These are phyloP conservation scores for Ophidiomyces ophidiicola DNA, from an alignment of 2,329 filamentous ascomycete genomes.

Conservation along the genomic window DNA sequence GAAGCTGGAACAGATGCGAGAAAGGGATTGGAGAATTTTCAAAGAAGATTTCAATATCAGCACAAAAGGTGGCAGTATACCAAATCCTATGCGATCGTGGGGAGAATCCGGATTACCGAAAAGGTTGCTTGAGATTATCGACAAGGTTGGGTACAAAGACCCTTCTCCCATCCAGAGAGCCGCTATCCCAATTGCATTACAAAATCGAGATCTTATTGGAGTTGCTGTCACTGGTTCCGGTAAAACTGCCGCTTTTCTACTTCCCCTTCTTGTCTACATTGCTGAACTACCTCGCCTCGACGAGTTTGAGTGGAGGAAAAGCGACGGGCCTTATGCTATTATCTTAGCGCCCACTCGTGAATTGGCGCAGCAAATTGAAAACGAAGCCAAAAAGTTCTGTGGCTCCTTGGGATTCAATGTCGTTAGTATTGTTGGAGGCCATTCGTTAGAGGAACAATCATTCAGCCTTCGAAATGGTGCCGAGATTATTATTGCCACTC, in stretches of 20 bases:
- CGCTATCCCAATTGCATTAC: constrained; percentile 86
- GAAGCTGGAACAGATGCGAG: constrained; percentile 80
- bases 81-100: constrained; percentile 95
- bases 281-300: constrained; percentile 74
- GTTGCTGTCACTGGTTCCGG: constrained; percentile 96
- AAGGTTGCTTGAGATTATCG: constrained; percentile 66
- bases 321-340: constrained; percentile 93
- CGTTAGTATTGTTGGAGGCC: constrained; percentile 95
- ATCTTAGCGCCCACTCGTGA: constrained; percentile 94
- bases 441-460: constrained; percentile 85
- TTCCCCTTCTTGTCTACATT: constrained; percentile 90
- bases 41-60: constrained; percentile 97
- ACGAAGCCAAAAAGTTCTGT: constrained; percentile 87
- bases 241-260: constrained; percentile 90
- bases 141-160: constrained; percentile 77
- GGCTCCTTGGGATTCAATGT: constrained; percentile 82
- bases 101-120: constrained; percentile 68
- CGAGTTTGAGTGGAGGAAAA: constrained; percentile 70
- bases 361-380: constrained; percentile 92
- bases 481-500: constrained; percentile 97
- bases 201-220: constrained; percentile 90
- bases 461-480: constrained; percentile 83
- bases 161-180: constrained; percentile 86
- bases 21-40: constrained; percentile 98
- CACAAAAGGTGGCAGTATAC: constrained; percentile 82